Percentiles rank a stretch among this genome's conserved stretches.
Conservation (phyloP, 2,329 filamentous ascomycete species). For the Dactylellina parvicollis region DNA sequence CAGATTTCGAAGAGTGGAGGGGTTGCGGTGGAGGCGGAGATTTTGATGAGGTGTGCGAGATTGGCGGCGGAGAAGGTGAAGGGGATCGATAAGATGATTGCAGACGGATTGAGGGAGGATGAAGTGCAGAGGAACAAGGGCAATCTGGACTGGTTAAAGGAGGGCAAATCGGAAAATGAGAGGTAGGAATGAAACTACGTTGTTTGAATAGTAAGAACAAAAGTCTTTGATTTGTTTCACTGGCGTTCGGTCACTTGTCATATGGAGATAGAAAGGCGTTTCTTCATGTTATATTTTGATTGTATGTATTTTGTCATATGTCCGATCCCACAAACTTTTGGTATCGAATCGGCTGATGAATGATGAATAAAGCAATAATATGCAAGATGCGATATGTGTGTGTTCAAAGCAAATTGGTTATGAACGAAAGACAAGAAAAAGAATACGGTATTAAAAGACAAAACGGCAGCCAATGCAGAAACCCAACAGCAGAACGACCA, state of each 20-base stretch:
- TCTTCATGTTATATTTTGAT: not conserved
- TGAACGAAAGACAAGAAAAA: conserved; percentile 14
- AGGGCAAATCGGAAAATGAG: conserved; percentile 83
- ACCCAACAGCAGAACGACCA: not conserved
- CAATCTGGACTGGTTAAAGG: conserved; percentile 76
- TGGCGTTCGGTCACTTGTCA: conserved; percentile 36
- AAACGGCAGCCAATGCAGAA: not conserved
- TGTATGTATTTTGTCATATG: not conserved
- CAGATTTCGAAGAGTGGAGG: conserved; percentile 92
- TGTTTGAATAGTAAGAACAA: not conserved
- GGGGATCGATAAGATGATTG: conserved; percentile 78
- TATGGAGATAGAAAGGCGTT: conserved; percentile 29
- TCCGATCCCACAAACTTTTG: too few species aligned
- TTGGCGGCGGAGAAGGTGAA: conserved; percentile 81
- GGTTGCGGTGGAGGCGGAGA: conserved; percentile 79
- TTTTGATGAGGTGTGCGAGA: conserved; percentile 78
- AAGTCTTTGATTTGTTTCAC: not conserved
- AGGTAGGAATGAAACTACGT: conserved; percentile 64
- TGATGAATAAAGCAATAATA: too few species aligned
- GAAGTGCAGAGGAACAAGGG: conserved; percentile 79
- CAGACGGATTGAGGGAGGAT: conserved; percentile 78
- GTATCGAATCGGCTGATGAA: too few species aligned
- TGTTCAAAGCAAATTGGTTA: not conserved
- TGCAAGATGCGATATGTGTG: too few species aligned
- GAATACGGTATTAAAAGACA: conserved; percentile 6